Conservation (phyloP, 208 protist genomes). For the Acanthamoeba healyi region DNA sequence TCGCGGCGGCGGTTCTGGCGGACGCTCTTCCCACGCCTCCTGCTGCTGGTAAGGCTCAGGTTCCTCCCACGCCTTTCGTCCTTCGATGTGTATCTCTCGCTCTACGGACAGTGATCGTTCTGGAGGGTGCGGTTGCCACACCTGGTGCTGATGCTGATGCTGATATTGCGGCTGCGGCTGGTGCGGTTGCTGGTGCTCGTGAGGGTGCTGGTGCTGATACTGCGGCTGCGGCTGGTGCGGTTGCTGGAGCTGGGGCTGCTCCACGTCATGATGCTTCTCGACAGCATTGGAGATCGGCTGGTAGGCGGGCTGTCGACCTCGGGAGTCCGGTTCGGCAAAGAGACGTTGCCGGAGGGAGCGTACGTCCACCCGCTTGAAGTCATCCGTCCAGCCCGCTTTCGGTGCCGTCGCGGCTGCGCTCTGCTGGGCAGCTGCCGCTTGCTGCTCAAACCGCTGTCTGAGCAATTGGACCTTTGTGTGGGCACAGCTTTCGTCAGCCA, state of each 20-base stretch:
- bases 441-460: slow-evolving; percentile 3
- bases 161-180: background rate
- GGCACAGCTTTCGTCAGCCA: background rate
- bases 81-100: no score
- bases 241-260: no score
- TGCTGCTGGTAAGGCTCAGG: no score
- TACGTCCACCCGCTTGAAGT: slow-evolving; percentile 33
- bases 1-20: background rate
- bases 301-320: background rate
- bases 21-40: background rate
- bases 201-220: background rate
- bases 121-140: no score
- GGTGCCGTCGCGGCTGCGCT: background rate
- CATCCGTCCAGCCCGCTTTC: background rate
- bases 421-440: background rate
- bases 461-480: background rate
- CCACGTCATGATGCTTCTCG: no score
- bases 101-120: no score
- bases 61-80: no score
- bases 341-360: background rate
- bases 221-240: no score
- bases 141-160: background rate
- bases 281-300: no score
- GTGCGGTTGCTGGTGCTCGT: no score
- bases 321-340: slow-evolving; percentile 14